Evolutionary conservation across 805 yeast genomes (phyloP).

Genomic region (Saturnispora sekii): DNA sequence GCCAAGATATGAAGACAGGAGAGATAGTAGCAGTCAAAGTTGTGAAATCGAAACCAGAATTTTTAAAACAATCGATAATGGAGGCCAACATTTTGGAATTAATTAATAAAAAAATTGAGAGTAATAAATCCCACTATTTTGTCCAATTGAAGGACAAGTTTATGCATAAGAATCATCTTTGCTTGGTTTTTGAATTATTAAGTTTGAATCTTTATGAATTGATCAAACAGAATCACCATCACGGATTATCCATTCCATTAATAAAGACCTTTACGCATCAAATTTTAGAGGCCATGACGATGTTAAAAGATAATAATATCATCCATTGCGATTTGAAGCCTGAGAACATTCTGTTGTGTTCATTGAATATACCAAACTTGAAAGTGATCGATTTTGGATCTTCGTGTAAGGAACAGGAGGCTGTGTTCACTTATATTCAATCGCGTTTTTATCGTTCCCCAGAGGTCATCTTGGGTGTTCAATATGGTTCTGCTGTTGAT

Average conservation of each 20-base stretch:
- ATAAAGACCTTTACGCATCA: constrained; percentile 75
- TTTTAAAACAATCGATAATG: constrained; percentile 80
- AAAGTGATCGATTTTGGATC: constrained; percentile 95
- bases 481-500: constrained; percentile 90
- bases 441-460: constrained; percentile 97
- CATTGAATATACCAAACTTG: constrained; percentile 74
- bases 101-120: constrained; percentile 61
- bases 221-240: constrained; percentile 86
- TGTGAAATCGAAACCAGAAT: constrained; percentile 85
- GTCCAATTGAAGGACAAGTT: constrained; percentile 78
- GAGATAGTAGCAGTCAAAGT: constrained; percentile 92
- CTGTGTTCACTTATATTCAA: constrained; percentile 85
- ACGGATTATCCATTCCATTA: constrained; percentile 73
- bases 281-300: constrained; percentile 68
- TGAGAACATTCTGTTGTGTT: constrained; percentile 76
- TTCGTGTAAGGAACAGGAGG: constrained; percentile 86
- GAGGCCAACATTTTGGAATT: constrained; percentile 83
- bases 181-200: constrained; percentile 83
- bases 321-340: constrained; percentile 98
- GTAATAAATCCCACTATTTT: constrained; percentile 64
- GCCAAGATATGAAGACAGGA: constrained; percentile 66
- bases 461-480: constrained; percentile 78
- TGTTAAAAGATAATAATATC: constrained; percentile 70
- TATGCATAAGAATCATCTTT: constrained; percentile 84
- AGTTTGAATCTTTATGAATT: constrained; percentile 85